Evolutionary conservation across 805 yeast species (phyloP), one percentile per base, ranked within the genome.

Genomic region (Cyberlindnera bimundalis): DNA sequence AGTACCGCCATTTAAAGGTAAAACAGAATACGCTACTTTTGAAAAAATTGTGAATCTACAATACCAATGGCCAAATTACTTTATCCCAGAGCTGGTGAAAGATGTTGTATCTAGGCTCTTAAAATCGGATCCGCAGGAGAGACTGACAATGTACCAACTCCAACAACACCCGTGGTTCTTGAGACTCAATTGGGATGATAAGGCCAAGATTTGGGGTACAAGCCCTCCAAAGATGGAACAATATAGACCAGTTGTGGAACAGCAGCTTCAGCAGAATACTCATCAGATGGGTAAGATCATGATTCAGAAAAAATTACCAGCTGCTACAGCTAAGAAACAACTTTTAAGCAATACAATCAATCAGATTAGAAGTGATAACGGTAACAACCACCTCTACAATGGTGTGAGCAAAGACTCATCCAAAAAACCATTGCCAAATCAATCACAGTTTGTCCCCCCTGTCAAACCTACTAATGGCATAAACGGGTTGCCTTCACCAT

Each of bases 1-100:
- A 0, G 73, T 74, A 45, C 93, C 97, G 1, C 93, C 95, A 5
- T 85, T 85, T 60, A 84, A 84, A 55, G 95, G 91, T 1, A 72
- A 85, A 2, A 85, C 85, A 51, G 95, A 85, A 56, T 85, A 84
- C 53, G 64, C 79, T 39, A 85, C 91, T 0, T 85, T 85, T 60
- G 93, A 85, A 58, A 84, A 85, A 56, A 93, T 93, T 55, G 86
- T 90, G 35, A 74, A 74, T 33, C 68, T 84, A 25, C 85, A 87
- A 42, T 93, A 83, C 58, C 63, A 74, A 15, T 87, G 84, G 66
- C 85, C 85, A 5, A 70, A 75, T 57, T 74, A 80, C 62, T 68
- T 79, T 67, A 50, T 80, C 45, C 81, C 96, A 53, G 61, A 72
- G 29, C 56, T 66, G 42, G 73, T 88, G 1, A 74, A 84, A 32